Base-by-base conservation (phyloP, 1,139 yeast species). In the Eremothecium gossypii region DNA sequence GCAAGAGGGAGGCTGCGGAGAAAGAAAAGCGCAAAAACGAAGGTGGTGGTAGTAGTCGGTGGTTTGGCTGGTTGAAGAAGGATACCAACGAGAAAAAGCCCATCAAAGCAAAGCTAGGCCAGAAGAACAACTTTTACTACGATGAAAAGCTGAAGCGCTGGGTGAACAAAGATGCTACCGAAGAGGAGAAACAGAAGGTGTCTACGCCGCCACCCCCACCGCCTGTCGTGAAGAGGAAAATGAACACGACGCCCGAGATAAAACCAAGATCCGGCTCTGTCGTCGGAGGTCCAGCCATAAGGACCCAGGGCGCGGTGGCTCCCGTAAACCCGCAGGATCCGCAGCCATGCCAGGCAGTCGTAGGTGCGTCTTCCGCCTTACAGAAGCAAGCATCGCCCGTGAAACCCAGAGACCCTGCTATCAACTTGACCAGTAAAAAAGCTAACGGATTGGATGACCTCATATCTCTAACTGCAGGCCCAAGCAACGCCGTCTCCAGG, bases 121-220 rank as follows among this genome's bases (percentile, higher is more conserved):
- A 83, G 45, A 76, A 78, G 49, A 83, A 72, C 56, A 69, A 75
- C 31, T 82, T 91, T 55, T 76, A 76, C 53, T 93, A 78, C 59
- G 96, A 89, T 64, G 93, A 85, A 54, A 77, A 82, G 47, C 73
- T 84, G 56, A 81, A 83, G 58, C 73, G 95, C 56, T 91, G 96
- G 96, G 77, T 91, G 42, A 81, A 85, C 57, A 77, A 76, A 46
- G 77, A 78, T 46, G 75, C 73, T 12, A 77, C 84, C 1, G 74
- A 83, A 36, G 79, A 78, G 48, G 95, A 86, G 39, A 85, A 81
- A 51, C 71, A 77, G 46, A 68, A 66, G 46, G 64, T 73, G 7
- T 65, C 74, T 1, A 73, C 77, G 1, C 79, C 91, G 2, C 85
- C 94, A 2, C 93, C 94, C 1, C 91, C 93, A 2, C 85, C 86